Evolutionary conservation across 1,284 basidiomycete genomes (phyloP), one percentile per base, ranked within the genome.

Genomic region (Tremellales sp.): DNA sequence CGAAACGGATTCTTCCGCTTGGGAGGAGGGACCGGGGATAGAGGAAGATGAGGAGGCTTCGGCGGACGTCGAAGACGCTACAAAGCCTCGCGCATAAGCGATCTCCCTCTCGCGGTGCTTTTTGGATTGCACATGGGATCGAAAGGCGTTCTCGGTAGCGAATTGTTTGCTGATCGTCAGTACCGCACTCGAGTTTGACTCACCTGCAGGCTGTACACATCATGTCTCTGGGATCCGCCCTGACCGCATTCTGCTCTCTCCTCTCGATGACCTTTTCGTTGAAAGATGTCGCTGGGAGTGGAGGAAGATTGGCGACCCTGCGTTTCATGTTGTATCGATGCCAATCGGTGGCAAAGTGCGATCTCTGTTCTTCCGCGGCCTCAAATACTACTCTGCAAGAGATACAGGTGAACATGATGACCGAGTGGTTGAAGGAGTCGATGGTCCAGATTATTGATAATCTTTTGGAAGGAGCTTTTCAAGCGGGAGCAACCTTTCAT

Each of bases 261-360:
- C 86, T 76, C 51, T 91, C 86, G 25, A 86, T 68, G n/a, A 97
- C 86, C 67, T 97, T 98, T 63, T 90, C 82, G 63, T 92, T 86
- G 76, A 97, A 99, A 1, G 85, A 66, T 6, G 78, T 73, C 0
- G 79, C 80, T 50, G 82, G 84, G 62, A 99, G 83, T 3, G 95
- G 93, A 4, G 90, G 86, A 2, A 99, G 79, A 13, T 81, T 83
- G 6, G 95, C 93, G 16, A 97, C 89, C 31, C 92, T 83, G 55
- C 95, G 85, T 76, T 97, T 97, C 84, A 97, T 92, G 71, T 99
- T 99, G 75, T 98, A 99, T 43, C 93, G 79, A 74, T 98, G 95
- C 70, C 89, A 85, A 72, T 99, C 95, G 29, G 90, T 90, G 57
- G 83, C 83, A 72, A 95, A 97, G 70, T 99, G 95, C 0, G 77